These are phyloP conservation scores for Apiotrichum veenhuisii DNA, from an alignment of 1,284 basidiomycete genomes.

Conservation along the genomic window DNA sequence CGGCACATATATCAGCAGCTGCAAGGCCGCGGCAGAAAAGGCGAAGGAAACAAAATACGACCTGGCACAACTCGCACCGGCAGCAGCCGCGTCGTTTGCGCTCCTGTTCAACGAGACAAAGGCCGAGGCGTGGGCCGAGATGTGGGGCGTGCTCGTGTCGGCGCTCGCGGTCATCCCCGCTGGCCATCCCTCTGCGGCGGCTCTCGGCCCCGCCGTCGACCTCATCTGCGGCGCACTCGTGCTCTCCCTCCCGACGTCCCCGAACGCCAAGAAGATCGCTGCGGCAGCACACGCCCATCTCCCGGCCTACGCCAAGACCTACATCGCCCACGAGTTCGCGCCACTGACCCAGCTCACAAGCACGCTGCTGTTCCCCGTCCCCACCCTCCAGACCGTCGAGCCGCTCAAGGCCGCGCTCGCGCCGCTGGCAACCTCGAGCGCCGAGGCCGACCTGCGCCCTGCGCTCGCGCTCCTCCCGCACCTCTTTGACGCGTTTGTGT, in stretches of 20 bases:
- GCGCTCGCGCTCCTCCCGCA: slow-evolving; percentile 20
- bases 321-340: slow-evolving; percentile 9
- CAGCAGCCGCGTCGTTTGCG: slow-evolving; percentile 7
- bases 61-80: not conserved
- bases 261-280: slow-evolving; percentile 35
- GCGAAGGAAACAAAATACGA: not conserved
- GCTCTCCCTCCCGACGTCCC: slow-evolving; percentile 9
- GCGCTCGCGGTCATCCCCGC: slow-evolving; percentile 2
- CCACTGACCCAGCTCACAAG: slow-evolving; percentile 18
- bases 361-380: slow-evolving; percentile 27
- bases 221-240: slow-evolving; percentile 13
- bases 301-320: slow-evolving; percentile 19
- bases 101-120: slow-evolving; percentile 22
- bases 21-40: not conserved
- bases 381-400: slow-evolving; percentile 23
- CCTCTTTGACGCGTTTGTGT: slow-evolving; percentile 27
- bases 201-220: slow-evolving; percentile 7
- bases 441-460: slow-evolving; percentile 5
- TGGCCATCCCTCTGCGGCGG: not conserved
- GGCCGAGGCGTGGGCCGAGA: slow-evolving; percentile 33
- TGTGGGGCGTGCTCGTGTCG: slow-evolving; percentile 22
- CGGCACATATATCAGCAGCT: slow-evolving; percentile 13
- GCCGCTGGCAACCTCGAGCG: not conserved
- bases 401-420: slow-evolving; percentile 17
- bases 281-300: slow-evolving; percentile 20